phyloP scores from a whole-genome alignment of 2,329 filamentous ascomycete species.

The Neoscytalidium dimidiatum region DNA sequence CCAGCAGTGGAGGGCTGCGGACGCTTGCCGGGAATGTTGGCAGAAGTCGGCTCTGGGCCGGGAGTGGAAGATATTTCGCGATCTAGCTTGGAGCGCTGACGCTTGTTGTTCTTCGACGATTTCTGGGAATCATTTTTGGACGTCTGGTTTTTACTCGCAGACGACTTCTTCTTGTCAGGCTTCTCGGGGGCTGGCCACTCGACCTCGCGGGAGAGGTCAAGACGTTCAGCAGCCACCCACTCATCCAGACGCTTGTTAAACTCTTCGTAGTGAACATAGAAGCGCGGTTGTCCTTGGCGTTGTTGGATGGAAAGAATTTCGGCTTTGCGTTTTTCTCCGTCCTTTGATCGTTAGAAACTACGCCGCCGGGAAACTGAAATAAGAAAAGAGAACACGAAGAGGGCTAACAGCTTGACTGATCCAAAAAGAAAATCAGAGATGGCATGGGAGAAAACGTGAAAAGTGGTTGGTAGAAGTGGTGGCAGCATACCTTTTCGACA shows the following conservation, averaged over 20 bases:
- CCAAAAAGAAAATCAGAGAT: neutral
- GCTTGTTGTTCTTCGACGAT: slow-evolving; percentile 49
- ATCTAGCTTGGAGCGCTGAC: slow-evolving; percentile 48
- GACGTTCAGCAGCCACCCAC: slow-evolving; percentile 81
- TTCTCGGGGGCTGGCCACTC: slow-evolving; percentile 96
- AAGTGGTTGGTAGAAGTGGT: slow-evolving; percentile 25
- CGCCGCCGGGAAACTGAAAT: neutral
- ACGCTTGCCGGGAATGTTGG: slow-evolving; percentile 50
- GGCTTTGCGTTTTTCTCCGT: slow-evolving; percentile 84
- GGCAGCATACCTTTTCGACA: slow-evolving; percentile 65
- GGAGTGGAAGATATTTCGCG: slow-evolving; percentile 60
- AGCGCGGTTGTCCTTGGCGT: slow-evolving; percentile 82
- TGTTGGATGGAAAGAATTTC: slow-evolving; percentile 95
- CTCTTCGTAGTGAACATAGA: slow-evolving; percentile 97
- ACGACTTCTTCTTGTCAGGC: slow-evolving; percentile 80
- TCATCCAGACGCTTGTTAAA: slow-evolving; percentile 92
- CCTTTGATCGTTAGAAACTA: slow-evolving; percentile 43
- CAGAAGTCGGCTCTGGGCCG: slow-evolving; percentile 55
- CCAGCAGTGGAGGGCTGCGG: slow-evolving; percentile 57
- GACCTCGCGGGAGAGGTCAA: slow-evolving; percentile 87
- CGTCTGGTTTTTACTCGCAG: slow-evolving; percentile 32
- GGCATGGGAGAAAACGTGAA: neutral
- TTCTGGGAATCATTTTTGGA: slow-evolving; percentile 44
- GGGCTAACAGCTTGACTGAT: neutral
- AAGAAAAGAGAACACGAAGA: neutral